Evolutionary conservation across 495 filamentous ascomycete species (phyloP).

Genomic region (Lepidopterella palustris): DNA sequence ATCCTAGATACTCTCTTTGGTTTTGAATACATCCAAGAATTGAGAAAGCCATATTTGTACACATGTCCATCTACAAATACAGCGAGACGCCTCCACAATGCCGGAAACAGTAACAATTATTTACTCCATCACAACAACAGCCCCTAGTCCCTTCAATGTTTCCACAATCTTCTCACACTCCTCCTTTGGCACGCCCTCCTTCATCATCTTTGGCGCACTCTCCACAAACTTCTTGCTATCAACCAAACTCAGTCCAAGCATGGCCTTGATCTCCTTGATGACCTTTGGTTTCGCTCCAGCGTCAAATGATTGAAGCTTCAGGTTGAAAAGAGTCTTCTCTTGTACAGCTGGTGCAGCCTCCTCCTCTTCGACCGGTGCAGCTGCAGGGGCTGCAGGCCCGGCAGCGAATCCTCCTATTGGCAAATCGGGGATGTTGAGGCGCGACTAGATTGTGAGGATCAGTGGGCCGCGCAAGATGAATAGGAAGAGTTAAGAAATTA

Average conservation of each 20-base stretch:
- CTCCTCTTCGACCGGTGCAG: constrained; percentile 74
- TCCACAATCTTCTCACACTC: constrained; percentile 98
- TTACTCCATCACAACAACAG: constrained; percentile 83
- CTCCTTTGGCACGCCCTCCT: constrained; percentile 96
- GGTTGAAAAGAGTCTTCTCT: constrained; percentile 96
- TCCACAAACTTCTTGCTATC: constrained; percentile 99
- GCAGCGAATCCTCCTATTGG: constrained; percentile 84
- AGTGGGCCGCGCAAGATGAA: constrained; percentile 7
- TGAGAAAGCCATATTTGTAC: constrained; percentile 19
- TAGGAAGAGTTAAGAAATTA: constrained; percentile 27
- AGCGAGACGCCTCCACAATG: constrained; percentile 4
- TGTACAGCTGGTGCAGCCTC: constrained; percentile 71
- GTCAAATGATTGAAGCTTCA: constrained; percentile 88
- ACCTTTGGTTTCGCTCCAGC: constrained; percentile 89
- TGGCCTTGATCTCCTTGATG: constrained; percentile 97
- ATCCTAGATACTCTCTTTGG: background rate
- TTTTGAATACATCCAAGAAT: constrained; percentile 12
- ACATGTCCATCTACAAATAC: constrained; percentile 9
- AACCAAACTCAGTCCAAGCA: constrained; percentile 91
- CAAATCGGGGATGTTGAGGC: constrained; percentile 96
- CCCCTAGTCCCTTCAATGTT: constrained; percentile 85
- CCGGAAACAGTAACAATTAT: background rate
- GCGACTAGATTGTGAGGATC: constrained; percentile 53
- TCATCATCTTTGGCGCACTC: constrained; percentile 93
- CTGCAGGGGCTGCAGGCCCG: constrained; percentile 50